Percentiles rank a stretch among this genome's conserved stretches.
phyloP scores from a whole-genome alignment of 129 eudicot species.

The Oenanthe sinensis region DNA sequence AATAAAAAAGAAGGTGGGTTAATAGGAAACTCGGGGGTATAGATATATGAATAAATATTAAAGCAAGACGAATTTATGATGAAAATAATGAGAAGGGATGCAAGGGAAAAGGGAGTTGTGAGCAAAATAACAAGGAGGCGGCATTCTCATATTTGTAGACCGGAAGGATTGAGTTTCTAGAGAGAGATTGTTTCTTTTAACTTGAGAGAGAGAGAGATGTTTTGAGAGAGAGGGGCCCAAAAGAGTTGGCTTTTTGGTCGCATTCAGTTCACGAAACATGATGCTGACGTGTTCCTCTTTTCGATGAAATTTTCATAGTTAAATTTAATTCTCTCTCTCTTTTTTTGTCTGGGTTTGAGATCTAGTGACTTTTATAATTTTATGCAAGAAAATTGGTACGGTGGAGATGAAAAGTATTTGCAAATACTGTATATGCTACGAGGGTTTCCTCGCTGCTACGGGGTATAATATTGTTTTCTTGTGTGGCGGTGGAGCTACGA shows the following conservation, averaged over 20 bases:
- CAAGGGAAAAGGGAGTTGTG: not conserved
- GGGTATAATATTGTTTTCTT: no score
- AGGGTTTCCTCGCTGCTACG: no score
- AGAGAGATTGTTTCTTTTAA: not conserved
- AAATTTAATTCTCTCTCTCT: no score
- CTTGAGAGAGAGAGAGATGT: not conserved
- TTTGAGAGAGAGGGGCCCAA: not conserved
- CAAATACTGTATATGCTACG: no score
- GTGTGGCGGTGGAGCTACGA: no score
- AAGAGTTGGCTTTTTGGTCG: slow-evolving; percentile 10
- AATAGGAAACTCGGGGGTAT: not conserved
- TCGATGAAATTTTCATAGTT: not conserved
- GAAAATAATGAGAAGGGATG: not conserved
- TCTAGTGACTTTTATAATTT: not conserved
- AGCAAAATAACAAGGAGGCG: not conserved
- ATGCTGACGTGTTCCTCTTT: not conserved
- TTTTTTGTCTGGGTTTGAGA: not conserved
- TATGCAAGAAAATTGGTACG: no score
- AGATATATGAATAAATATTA: not conserved
- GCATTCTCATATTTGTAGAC: slow-evolving; percentile 16
- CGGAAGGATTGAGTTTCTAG: not conserved
- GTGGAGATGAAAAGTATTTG: no score
- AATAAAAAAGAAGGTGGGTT: not conserved
- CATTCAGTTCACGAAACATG: slow-evolving; percentile 18
- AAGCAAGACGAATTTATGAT: not conserved